Evolutionary conservation across 176 grass and related monocot species (phyloP).

Genomic region (Poa annua): DNA sequence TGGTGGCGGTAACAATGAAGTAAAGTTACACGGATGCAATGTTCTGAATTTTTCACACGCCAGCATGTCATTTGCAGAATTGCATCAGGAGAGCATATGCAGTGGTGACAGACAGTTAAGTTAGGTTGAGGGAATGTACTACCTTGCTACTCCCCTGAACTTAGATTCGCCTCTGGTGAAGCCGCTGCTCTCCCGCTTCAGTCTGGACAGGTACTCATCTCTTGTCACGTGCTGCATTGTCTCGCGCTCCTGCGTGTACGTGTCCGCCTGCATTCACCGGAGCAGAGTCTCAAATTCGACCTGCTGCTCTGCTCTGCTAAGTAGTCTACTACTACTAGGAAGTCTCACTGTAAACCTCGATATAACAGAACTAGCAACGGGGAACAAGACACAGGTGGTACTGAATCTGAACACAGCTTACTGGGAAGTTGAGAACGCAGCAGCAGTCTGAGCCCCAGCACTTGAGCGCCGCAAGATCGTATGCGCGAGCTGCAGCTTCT

Average conservation of each 20-base stretch:
- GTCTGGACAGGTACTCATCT: constrained; percentile 64
- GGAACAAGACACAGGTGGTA: neutral
- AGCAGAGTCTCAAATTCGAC: neutral
- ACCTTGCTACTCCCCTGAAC: constrained; percentile 88
- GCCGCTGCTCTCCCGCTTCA: constrained; percentile 70
- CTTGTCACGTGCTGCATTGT: constrained; percentile 63
- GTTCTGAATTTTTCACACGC: neutral
- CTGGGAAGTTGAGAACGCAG: constrained; percentile 69
- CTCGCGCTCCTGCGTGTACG: constrained; percentile 62
- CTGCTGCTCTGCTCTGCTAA: neutral
- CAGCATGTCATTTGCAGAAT: neutral
- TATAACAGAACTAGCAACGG: neutral
- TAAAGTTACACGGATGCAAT: neutral
- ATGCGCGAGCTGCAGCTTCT: constrained; percentile 68
- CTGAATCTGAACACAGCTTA: constrained; percentile 33
- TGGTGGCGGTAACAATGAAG: no score
- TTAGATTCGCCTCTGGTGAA: constrained; percentile 82
- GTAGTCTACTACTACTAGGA: no score
- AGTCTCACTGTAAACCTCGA: neutral
- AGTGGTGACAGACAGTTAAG: no score
- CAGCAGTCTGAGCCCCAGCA: constrained; percentile 52
- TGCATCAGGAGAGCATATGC: neutral
- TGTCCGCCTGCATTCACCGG: constrained; percentile 58
- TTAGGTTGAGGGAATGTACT: neutral
- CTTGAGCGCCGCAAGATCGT: constrained; percentile 88